Conservation (phyloP, 441 rosid genomes). For the Capsella rubella region DNA sequence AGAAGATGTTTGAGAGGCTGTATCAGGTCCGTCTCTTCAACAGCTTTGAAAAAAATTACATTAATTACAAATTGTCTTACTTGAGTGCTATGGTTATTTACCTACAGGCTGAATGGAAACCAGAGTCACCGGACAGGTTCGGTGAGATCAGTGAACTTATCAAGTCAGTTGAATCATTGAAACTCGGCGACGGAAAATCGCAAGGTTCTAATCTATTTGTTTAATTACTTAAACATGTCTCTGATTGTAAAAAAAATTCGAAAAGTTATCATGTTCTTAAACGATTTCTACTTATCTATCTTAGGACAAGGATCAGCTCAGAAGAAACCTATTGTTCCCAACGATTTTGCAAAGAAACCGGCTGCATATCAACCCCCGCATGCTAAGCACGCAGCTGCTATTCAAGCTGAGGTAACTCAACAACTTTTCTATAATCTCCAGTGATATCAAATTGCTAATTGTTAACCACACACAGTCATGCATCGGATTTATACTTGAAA, state of each 20-base stretch:
- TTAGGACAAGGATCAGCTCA: conserved; percentile 76
- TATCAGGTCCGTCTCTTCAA: conserved; percentile 67
- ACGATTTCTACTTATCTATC: conserved; percentile 17
- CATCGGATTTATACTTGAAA: neutral
- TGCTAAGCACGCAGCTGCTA: conserved; percentile 78
- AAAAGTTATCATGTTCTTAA: conserved; percentile 19
- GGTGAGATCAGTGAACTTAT: conserved; percentile 73
- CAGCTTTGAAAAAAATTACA: conserved; percentile 3
- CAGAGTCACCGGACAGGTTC: conserved; percentile 73
- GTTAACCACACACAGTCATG: neutral
- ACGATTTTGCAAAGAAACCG: conserved; percentile 68
- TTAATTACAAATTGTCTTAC: neutral
- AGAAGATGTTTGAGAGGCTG: conserved; percentile 83
- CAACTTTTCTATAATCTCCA: neutral
- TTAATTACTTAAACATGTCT: conserved; percentile 11
- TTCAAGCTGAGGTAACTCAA: conserved; percentile 80
- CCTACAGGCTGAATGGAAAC: conserved; percentile 90
- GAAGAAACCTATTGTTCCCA: conserved; percentile 52
- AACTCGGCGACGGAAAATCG: conserved; percentile 64
- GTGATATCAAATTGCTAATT: neutral
- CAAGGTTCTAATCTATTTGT: conserved; percentile 57
- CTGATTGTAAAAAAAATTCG: conserved; percentile 5
- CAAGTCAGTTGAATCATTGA: conserved; percentile 67
- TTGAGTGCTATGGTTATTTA: conserved; percentile 11
- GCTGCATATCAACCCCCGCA: conserved; percentile 95